Evolutionary conservation across 768 basidiomycete genomes (phyloP).

Genomic region (Leucogyrophana mollusca): DNA sequence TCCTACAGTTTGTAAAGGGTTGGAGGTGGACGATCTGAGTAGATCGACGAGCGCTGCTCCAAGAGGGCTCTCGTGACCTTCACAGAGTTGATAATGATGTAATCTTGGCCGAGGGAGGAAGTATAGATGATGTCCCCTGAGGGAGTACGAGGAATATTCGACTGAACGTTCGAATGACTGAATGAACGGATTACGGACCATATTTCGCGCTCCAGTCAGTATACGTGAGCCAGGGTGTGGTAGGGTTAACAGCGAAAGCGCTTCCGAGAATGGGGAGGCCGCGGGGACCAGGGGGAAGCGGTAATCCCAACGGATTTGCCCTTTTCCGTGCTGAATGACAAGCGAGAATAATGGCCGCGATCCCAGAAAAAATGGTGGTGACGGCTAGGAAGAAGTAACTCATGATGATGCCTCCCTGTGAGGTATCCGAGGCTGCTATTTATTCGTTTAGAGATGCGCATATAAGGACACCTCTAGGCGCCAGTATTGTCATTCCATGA

Average conservation of each 20-base stretch:
- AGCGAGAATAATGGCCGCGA: too few species aligned
- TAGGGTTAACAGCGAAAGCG: constrained; percentile 19
- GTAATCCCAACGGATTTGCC: not conserved
- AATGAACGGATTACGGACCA: constrained; percentile 18
- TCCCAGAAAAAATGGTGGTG: too few species aligned
- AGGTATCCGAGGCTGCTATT: too few species aligned
- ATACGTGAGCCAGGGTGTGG: constrained; percentile 31
- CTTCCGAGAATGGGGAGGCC: constrained; percentile 27
- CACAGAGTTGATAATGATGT: constrained; percentile 7
- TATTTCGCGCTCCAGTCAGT: constrained; percentile 27
- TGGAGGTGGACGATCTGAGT: constrained; percentile 3
- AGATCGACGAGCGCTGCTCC: constrained; percentile 3
- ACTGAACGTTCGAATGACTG: too few species aligned
- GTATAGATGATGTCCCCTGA: constrained; percentile 1
- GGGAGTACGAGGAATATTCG: too few species aligned
- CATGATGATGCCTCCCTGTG: too few species aligned
- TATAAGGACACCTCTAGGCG: too few species aligned
- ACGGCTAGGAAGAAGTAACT: too few species aligned
- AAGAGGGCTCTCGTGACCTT: constrained; percentile 1
- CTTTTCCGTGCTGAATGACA: too few species aligned
- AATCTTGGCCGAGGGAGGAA: constrained; percentile 1
- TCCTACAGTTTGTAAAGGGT: constrained; percentile 10
- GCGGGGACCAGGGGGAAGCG: constrained; percentile 29
- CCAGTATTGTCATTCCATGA: too few species aligned
- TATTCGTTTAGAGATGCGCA: too few species aligned